A percentile compares a stretch with the other conserved stretches of the same genome.
These are phyloP conservation scores for Trichoderma citrinoviride DNA, from an alignment of 2,329 filamentous ascomycete species.

Conservation along the genomic window DNA sequence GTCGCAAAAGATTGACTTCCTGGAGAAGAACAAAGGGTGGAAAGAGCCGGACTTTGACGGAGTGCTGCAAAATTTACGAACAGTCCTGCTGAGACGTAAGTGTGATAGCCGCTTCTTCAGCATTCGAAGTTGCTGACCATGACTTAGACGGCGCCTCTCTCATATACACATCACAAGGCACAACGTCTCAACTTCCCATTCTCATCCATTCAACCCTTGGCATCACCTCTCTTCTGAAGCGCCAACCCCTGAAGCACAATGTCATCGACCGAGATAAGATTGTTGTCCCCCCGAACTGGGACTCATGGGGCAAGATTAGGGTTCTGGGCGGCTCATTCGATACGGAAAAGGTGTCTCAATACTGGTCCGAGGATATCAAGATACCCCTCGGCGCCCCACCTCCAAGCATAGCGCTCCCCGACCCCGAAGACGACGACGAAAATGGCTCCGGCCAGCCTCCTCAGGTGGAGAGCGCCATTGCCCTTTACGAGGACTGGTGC, in stretches of 20 bases:
- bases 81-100: slow-evolving; percentile 81
- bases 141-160: slow-evolving; percentile 73
- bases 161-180: slow-evolving; percentile 77
- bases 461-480: slow-evolving; percentile 58
- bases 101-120: slow-evolving; percentile 21
- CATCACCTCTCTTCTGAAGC: slow-evolving; percentile 78
- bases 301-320: slow-evolving; percentile 96
- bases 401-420: slow-evolving; percentile 27
- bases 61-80: slow-evolving; percentile 88
- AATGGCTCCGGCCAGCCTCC: slow-evolving; percentile 12
- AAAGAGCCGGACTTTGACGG: slow-evolving; percentile 97
- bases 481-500: slow-evolving; percentile 75
- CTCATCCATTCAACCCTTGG: slow-evolving; percentile 82
- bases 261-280: slow-evolving; percentile 94
- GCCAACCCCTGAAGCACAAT: slow-evolving; percentile 79
- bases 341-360: slow-evolving; percentile 78
- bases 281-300: slow-evolving; percentile 93
- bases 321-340: slow-evolving; percentile 90
- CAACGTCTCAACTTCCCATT: slow-evolving; percentile 72
- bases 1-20: slow-evolving; percentile 83
- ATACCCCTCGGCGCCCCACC: slow-evolving; percentile 40
- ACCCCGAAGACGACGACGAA: slow-evolving; percentile 26
- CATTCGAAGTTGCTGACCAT: slow-evolving; percentile 22
- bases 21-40: slow-evolving; percentile 90
- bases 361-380: slow-evolving; percentile 83